Percentiles rank a stretch among this genome's conserved stretches.
These are phyloP conservation scores for Saitozyma sp. DNA, from an alignment of 768 basidiomycete species.

Conservation along the genomic window DNA sequence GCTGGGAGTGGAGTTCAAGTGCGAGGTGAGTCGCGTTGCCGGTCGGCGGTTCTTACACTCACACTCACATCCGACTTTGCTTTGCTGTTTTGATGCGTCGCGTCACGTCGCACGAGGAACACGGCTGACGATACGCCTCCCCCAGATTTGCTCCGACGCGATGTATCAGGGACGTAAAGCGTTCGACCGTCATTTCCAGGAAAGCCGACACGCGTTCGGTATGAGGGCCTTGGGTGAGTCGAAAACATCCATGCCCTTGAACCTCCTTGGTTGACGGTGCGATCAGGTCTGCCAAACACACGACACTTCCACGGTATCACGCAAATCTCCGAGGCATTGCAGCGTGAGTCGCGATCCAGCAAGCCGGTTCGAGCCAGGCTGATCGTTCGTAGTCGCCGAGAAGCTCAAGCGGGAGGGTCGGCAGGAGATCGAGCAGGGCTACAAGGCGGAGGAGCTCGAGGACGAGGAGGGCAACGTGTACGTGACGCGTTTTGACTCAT, in stretches of 20 bases:
- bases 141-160: constrained; percentile 2
- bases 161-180: constrained; percentile 35
- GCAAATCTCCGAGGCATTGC: constrained; percentile 90
- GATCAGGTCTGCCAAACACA: constrained; percentile 77
- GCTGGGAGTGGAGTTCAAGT: constrained; percentile 94
- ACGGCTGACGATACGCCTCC: too few relatives aligned
- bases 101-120: too few relatives aligned
- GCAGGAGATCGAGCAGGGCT: constrained; percentile 86
- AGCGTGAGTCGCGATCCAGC: constrained; percentile 64
- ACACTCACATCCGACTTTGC: too few relatives aligned
- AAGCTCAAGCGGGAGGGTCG: constrained; percentile 96
- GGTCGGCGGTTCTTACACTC: too few relatives aligned
- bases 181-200: constrained; percentile 58
- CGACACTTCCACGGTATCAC: constrained; percentile 99
- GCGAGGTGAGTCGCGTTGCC: constrained; percentile 68
- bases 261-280: too few relatives aligned
- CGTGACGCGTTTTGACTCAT: not conserved
- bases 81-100: too few relatives aligned
- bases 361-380: not conserved
- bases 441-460: constrained; percentile 96
- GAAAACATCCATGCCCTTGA: too few relatives aligned
- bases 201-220: constrained; percentile 94
- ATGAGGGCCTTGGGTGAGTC: constrained; percentile 78
- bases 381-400: constrained; percentile 72
- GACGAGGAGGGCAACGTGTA: constrained; percentile 94